Evolutionary conservation across 2,329 filamentous ascomycete genomes (phyloP), one percentile per base, ranked within the genome.

Genomic region (Talaromyces sp.): DNA sequence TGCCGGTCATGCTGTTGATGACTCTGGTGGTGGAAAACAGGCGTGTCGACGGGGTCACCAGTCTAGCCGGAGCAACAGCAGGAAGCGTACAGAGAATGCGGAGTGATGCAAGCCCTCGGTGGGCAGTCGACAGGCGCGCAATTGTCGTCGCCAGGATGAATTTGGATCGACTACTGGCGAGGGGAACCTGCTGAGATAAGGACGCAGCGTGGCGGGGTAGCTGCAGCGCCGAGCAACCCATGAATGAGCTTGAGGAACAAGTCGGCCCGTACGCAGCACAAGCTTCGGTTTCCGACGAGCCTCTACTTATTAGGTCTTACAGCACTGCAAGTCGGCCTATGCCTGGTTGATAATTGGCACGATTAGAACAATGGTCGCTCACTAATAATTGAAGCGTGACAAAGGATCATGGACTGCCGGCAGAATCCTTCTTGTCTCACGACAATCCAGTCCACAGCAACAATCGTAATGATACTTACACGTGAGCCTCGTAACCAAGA

Each of bases 1-100:
- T 86, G 67, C 91, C 93, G 68, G 86, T 86, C 93, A 97, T 98
- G 72, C 78, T 81, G 77, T 79, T 71, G 32, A 35, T 11, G 32
- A 17, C 13, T 68, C 80, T 68, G 64, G 83, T 86, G 67, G 73
- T 46, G 29, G 55, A 61, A 55, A 55, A 61, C 35, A 27, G 24
- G 29, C 24, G 19, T 43, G 24, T 31, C n/a, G 19, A 59, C 43
- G 58, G 38, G 58, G 38, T 32, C 46, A 35, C 38, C 35, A 54
- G 31, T 50, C 19, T 21, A 55, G 54, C 52, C 17, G 51, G 6
- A 31, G 50, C 7, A 41, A 11, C 35, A 53, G 58, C 38, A 32
- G 31, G 43, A 50, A 52, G 10, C 21, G 52, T 19, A 24, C 46
- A 27, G 24, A 56, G 29, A 35, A 31, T 24, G 27, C 27, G 26